Evolutionary conservation across 768 basidiomycete genomes (phyloP).

Genomic region (Naematelia encephala): DNA sequence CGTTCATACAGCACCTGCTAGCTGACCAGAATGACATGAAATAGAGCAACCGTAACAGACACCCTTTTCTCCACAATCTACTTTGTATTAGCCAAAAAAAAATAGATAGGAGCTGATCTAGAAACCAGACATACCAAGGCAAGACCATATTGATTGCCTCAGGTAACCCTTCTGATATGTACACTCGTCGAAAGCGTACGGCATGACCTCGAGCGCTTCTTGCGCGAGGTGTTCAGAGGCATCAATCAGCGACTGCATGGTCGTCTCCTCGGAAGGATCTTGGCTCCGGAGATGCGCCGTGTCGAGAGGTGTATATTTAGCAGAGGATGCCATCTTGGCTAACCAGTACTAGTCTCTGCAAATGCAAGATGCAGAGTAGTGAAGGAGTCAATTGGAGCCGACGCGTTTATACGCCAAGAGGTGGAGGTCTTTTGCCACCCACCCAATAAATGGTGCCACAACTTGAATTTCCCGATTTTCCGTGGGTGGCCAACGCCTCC

Average conservation of each 20-base stretch:
- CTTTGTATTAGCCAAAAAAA: neutral
- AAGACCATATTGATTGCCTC: constrained; percentile 44
- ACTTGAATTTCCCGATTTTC: no score
- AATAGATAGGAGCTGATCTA: neutral
- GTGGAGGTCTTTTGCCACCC: neutral
- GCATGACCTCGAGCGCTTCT: constrained; percentile 46
- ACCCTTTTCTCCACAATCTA: constrained; percentile 45
- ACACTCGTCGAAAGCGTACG: constrained; percentile 45
- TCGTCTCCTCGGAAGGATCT: constrained; percentile 21
- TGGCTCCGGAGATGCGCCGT: neutral
- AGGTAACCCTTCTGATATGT: constrained; percentile 42
- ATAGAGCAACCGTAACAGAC: constrained; percentile 50
- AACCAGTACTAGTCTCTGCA: neutral
- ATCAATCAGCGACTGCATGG: constrained; percentile 38
- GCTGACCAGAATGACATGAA: constrained; percentile 47
- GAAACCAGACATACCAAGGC: constrained; percentile 29
- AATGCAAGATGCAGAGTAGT: neutral
- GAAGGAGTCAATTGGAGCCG: neutral
- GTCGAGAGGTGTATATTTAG: neutral
- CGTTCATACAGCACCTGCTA: neutral
- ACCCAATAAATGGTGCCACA: neutral
- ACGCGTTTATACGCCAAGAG: neutral
- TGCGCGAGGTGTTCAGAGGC: constrained; percentile 34
- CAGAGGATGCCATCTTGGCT: neutral
- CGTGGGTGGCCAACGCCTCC: no score